phyloP scores from a whole-genome alignment of 179 eudicot species.

The Corrigiola litoralis region DNA sequence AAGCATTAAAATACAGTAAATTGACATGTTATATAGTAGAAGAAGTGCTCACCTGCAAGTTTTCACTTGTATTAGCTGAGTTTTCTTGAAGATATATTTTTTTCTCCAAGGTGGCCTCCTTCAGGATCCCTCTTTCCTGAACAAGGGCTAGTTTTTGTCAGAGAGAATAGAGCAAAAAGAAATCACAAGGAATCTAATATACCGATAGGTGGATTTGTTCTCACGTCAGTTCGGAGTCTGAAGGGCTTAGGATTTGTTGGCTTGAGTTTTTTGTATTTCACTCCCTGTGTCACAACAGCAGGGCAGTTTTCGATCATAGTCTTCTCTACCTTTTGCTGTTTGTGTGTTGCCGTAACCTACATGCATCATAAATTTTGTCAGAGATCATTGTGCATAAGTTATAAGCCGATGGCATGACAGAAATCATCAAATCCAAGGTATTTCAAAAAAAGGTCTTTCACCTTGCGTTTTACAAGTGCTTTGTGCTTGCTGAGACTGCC shows the following conservation, averaged over 20 bases:
- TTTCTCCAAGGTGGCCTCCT: constrained; percentile 72
- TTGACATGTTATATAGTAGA: neutral
- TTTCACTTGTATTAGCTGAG: constrained; percentile 31
- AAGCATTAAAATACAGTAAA: neutral
- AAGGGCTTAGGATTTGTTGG: constrained; percentile 82
- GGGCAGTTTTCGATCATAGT: constrained; percentile 39
- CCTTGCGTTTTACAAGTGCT: constrained; percentile 29
- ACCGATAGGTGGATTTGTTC: constrained; percentile 14
- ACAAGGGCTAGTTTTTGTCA: constrained; percentile 2
- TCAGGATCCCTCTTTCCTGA: constrained; percentile 92
- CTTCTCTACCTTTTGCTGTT: constrained; percentile 28
- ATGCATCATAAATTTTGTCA: constrained; percentile 3
- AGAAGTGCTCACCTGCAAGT: constrained; percentile 22
- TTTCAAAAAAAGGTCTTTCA: neutral
- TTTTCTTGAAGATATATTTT: constrained; percentile 37
- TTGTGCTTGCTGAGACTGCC: constrained; percentile 15
- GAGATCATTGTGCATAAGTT: neutral
- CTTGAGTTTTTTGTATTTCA: constrained; percentile 67
- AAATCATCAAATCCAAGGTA: neutral
- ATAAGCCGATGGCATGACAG: neutral
- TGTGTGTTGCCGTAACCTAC: constrained; percentile 28
- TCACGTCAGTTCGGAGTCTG: constrained; percentile 90
- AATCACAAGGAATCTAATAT: neutral
- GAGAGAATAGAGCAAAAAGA: neutral
- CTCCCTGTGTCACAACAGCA: constrained; percentile 32